A percentile compares a stretch with the other conserved stretches of the same genome.
phyloP scores from a whole-genome alignment of 768 basidiomycete genomes.

The Mycena kentingensis region DNA sequence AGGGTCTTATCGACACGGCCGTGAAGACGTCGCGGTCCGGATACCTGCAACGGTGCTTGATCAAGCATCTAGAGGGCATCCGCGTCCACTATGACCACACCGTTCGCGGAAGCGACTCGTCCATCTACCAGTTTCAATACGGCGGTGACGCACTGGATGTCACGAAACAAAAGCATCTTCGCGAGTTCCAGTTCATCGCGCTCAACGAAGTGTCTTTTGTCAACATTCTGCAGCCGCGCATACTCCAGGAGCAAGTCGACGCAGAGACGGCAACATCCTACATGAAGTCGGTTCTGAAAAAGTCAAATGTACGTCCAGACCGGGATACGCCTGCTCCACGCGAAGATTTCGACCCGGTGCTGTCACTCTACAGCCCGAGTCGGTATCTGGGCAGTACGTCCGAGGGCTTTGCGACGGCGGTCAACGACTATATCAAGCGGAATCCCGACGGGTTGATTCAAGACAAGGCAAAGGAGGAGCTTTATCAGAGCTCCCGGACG shows the following conservation, averaged over 20 bases:
- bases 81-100: slow-evolving; percentile 98
- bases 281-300: slow-evolving; percentile 91
- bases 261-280: slow-evolving; percentile 66
- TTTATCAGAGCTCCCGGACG: slow-evolving; percentile 46
- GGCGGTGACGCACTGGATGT: slow-evolving; percentile 97
- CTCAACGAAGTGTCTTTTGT: slow-evolving; percentile 82
- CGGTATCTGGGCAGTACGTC: slow-evolving; percentile 88
- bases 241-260: slow-evolving; percentile 60
- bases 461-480: slow-evolving; percentile 37
- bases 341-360: slow-evolving; percentile 66
- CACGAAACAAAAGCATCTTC: slow-evolving; percentile 94
- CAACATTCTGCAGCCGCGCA: slow-evolving; percentile 65
- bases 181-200: slow-evolving; percentile 91
- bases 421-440: slow-evolving; percentile 75
- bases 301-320: slow-evolving; percentile 47
- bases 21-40: slow-evolving; percentile 99
- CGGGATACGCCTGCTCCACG: slow-evolving; percentile 50
- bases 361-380: slow-evolving; percentile 77
- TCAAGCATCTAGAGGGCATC: slow-evolving; percentile 97
- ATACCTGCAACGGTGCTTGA: slow-evolving; percentile 95
- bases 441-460: slow-evolving; percentile 59
- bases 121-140: slow-evolving; percentile 94
- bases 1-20: slow-evolving; percentile 98
- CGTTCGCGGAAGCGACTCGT: slow-evolving; percentile 91
- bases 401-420: slow-evolving; percentile 81